Base-by-base conservation (phyloP, 371 early-diverging fungal genomes). In the Gilbertella persicaria region DNA sequence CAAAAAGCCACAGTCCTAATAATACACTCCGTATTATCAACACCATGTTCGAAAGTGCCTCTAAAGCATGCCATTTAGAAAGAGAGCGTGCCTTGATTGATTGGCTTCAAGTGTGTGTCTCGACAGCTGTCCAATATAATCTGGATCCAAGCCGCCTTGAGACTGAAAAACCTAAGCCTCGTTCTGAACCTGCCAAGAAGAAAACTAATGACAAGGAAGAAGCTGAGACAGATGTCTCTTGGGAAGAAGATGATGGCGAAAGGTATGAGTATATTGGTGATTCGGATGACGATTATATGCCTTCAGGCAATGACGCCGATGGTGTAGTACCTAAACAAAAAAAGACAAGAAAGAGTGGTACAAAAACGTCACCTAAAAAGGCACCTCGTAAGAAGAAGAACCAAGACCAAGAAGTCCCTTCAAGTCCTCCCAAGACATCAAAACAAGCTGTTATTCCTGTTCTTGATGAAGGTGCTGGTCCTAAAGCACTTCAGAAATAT, bases 21-120 rank as follows among this genome's bases (percentile, higher is more conserved):
- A 78, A 78, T 30, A 71, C 75, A 4, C 5, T 64, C 0, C 54
- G 63, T 6, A 69, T 63, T 0, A 46, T 78, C 16, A 50, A 64
- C 14, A 43, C 29, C 6, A 66, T 74, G 59, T 72, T 78, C 52
- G 65, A 66, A 14, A 62, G 51, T 3, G 73, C 75, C 0, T 28
- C 49, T 2, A 45, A 59, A 21, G 52, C 62, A 5, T 63, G 65
- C 26, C 54, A 60, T 24, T 50, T 50, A 33, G 59, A 64, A 12
- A 37, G 47, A 17, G 75, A 78, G 25, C 60, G 68, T 17, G 61
- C 66, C 30, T 54, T 72, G 43, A 39, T 78, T 5, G 59, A 65
- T 33, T 78, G 78, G 78, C 52, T 78, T 36, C 64, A 69, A 20
- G 51, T 58, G 12, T 72, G 72, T 51, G 75, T 78, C n/a, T 46